Conservation (phyloP, 768 basidiomycete species). For the Boletus patriciae region DNA sequence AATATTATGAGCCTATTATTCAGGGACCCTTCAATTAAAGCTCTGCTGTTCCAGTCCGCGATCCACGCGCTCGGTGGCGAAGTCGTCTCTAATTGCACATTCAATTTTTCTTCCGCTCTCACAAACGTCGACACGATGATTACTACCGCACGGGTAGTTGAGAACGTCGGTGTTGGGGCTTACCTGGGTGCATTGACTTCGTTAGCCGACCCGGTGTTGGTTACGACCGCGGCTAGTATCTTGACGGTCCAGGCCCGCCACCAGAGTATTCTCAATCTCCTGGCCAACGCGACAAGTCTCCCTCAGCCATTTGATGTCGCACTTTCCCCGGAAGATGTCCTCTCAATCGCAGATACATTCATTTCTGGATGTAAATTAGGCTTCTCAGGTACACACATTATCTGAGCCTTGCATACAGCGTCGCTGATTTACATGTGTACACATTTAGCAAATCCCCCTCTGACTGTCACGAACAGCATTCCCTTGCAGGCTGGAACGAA, state of each 20-base stretch:
- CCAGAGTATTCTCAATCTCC: conserved; percentile 71
- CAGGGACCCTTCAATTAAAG: neutral
- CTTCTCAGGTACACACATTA: conserved; percentile 49
- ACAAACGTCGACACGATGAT: conserved; percentile 70
- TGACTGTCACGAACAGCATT: conserved; percentile 66
- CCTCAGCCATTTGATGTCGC: conserved; percentile 73
- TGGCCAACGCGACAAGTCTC: conserved; percentile 56
- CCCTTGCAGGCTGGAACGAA: conserved; percentile 54
- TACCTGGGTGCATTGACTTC: conserved; percentile 74
- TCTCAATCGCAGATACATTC: conserved; percentile 68
- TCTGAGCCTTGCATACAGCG: neutral
- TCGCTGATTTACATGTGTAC: neutral
- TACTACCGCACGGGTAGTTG: conserved; percentile 68
- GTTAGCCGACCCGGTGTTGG: conserved; percentile 56
- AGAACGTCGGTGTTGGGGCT: conserved; percentile 72
- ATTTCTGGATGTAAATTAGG: conserved; percentile 68
- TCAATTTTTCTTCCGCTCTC: conserved; percentile 65
- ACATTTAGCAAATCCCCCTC: conserved; percentile 52
- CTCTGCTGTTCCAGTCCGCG: conserved; percentile 35
- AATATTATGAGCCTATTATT: too few relatives aligned
- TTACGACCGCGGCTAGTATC: conserved; percentile 70
- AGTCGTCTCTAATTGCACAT: conserved; percentile 59
- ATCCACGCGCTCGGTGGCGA: conserved; percentile 53
- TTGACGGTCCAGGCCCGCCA: conserved; percentile 83
- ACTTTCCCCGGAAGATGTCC: conserved; percentile 66